Evolutionary conservation across 306 rosid species (phyloP).

Genomic region (Castanea sativa): DNA sequence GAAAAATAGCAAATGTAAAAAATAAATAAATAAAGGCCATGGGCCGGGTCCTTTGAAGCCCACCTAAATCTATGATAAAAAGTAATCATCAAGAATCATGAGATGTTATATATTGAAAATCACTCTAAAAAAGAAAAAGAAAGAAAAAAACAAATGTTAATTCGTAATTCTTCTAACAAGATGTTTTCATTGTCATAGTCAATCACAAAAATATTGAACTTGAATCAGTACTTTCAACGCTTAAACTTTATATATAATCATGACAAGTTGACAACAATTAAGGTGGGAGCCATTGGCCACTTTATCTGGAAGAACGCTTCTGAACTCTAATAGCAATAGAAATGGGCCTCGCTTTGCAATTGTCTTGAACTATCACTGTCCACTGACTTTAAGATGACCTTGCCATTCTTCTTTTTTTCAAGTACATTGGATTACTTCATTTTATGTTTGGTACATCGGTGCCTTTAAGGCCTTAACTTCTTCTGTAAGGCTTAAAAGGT

Average conservation of each 20-base stretch:
- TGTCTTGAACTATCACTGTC: not conserved
- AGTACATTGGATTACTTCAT: not conserved
- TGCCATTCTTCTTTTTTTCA: not conserved
- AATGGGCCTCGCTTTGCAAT: not conserved
- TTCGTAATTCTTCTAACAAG: not conserved
- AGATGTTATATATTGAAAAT: too few relatives aligned
- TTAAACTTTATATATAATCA: not conserved
- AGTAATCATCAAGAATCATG: rapidly evolving
- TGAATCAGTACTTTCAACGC: not conserved
- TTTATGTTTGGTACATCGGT: not conserved
- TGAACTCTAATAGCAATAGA: not conserved
- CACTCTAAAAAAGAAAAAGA: too few relatives aligned
- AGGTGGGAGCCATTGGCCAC: not conserved
- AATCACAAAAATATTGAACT: not conserved
- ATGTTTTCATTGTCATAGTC: constrained; percentile 7
- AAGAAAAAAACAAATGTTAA: not conserved
- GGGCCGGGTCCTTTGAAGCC: rapidly evolving
- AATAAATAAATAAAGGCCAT: rapidly evolving
- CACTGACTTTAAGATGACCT: not conserved
- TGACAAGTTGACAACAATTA: not conserved
- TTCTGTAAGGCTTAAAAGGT: too few relatives aligned
- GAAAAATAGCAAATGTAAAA: too few relatives aligned
- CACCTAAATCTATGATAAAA: too few relatives aligned
- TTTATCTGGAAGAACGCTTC: not conserved
- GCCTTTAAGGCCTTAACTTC: not conserved